Evolutionary conservation across 768 basidiomycete species (phyloP).

Genomic region (Candolleomyces efflorescens): DNA sequence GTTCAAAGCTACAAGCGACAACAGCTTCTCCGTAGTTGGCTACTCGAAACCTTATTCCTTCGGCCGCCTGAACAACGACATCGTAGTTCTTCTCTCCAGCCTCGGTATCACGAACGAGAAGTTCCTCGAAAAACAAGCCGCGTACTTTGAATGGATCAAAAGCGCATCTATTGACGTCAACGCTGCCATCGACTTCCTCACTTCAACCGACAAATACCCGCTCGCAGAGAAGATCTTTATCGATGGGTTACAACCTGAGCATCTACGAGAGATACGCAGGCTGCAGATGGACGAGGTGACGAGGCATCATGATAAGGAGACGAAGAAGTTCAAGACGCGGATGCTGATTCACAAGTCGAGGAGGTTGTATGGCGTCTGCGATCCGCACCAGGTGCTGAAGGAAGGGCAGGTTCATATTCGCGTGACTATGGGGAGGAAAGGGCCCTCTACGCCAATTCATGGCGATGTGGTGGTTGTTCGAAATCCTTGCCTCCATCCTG

Average conservation of each 20-base stretch:
- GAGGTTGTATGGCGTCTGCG: conserved; percentile 62
- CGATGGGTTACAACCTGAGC: not conserved
- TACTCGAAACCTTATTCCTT: conserved; percentile 61
- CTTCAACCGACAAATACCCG: conserved; percentile 42
- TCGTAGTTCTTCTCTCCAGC: conserved; percentile 61
- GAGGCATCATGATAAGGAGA: conserved; percentile 43
- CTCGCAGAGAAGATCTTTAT: conserved; percentile 42
- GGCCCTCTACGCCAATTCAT: conserved; percentile 51
- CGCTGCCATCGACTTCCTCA: conserved; percentile 54
- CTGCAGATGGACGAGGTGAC: conserved; percentile 48
- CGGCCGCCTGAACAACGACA: conserved; percentile 65
- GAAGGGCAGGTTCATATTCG: conserved; percentile 65
- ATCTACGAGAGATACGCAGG: conserved; percentile 43
- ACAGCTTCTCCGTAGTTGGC: conserved; percentile 65
- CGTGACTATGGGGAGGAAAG: conserved; percentile 47
- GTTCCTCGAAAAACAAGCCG: conserved; percentile 49
- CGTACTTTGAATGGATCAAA: conserved; percentile 57
- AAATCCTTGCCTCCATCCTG: conserved; percentile 69
- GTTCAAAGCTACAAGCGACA: conserved; percentile 50
- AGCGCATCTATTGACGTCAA: conserved; percentile 42
- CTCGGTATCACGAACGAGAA: conserved; percentile 55
- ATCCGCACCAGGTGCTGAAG: conserved; percentile 56
- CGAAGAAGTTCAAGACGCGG: conserved; percentile 47
- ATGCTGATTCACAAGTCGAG: conserved; percentile 63
- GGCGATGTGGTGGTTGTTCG: conserved; percentile 61